A percentile compares a stretch with the other conserved stretches of the same genome.
These are phyloP conservation scores for Populus ilicifolia DNA, from an alignment of 345 rosid species.

Conservation along the genomic window DNA sequence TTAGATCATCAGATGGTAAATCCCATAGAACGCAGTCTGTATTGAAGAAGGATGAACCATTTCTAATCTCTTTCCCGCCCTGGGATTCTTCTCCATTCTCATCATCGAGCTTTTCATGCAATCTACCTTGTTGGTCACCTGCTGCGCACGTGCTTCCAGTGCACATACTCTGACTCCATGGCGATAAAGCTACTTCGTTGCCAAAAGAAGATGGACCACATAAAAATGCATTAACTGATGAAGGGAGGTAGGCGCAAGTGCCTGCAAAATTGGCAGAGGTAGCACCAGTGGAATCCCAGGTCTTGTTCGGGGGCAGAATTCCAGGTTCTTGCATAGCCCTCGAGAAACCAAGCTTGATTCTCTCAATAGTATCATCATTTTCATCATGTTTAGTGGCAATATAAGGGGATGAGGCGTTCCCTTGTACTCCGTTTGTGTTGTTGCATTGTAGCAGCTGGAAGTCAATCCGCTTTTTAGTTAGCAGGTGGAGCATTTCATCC, in stretches of 20 bases:
- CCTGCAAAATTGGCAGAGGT: slow-evolving; percentile 36
- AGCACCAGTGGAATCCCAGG: slow-evolving; percentile 34
- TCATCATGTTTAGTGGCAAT: slow-evolving; percentile 37
- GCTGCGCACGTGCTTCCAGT: slow-evolving; percentile 51
- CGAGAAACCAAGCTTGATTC: slow-evolving; percentile 57
- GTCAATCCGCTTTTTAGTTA: slow-evolving; percentile 81
- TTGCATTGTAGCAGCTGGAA: slow-evolving; percentile 60
- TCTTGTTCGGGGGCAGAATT: slow-evolving; percentile 36
- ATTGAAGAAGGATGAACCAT: slow-evolving; percentile 48
- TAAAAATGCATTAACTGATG: slow-evolving; percentile 31
- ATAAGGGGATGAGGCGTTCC: slow-evolving; percentile 35
- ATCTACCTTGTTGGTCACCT: slow-evolving; percentile 36
- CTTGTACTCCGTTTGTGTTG: slow-evolving; percentile 16
- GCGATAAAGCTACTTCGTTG: slow-evolving; percentile 52
- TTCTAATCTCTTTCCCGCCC: slow-evolving; percentile 48
- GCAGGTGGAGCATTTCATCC: slow-evolving; percentile 97
- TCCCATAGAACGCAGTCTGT: slow-evolving; percentile 83
- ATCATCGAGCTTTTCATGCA: slow-evolving; percentile 33
- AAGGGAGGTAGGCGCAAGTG: slow-evolving; percentile 31
- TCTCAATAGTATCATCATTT: slow-evolving; percentile 49
- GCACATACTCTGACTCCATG: slow-evolving; percentile 55
- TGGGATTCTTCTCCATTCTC: slow-evolving; percentile 51
- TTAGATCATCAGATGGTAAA: slow-evolving; percentile 67
- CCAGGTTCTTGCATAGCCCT: slow-evolving; percentile 60
- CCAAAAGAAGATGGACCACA: slow-evolving; percentile 43